These are phyloP conservation scores for Phaeosphaeria sp. DNA, from an alignment of 2,329 filamentous ascomycete species.

Conservation along the genomic window DNA sequence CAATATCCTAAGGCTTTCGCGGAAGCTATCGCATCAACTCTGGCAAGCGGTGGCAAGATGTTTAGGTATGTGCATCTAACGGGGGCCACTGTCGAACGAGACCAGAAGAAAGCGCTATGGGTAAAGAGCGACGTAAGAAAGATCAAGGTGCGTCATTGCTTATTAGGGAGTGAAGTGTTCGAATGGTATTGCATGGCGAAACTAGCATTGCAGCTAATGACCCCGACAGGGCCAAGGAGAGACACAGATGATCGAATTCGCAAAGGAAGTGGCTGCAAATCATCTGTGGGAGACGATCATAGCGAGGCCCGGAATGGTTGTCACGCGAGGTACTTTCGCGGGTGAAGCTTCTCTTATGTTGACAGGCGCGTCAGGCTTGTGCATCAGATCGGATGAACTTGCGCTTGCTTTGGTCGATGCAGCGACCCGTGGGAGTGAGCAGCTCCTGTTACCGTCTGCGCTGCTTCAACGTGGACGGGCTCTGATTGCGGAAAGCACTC, in stretches of 20 bases:
- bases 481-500: not conserved
- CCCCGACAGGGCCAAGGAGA: slow-evolving; percentile 16
- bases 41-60: slow-evolving; percentile 10
- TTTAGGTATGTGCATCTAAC: slow-evolving; percentile 24
- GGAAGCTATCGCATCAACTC: slow-evolving; percentile 11
- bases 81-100: slow-evolving; percentile 15
- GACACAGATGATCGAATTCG: slow-evolving; percentile 21
- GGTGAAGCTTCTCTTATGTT: slow-evolving; percentile 17
- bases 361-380: slow-evolving; percentile 16
- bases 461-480: slow-evolving; percentile 14
- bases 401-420: slow-evolving; percentile 19
- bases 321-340: slow-evolving; percentile 11
- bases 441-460: slow-evolving; percentile 11
- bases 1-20: slow-evolving; percentile 23
- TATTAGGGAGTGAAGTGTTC: not conserved
- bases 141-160: slow-evolving; percentile 9
- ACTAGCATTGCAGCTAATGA: not conserved
- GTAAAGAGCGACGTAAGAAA: slow-evolving; percentile 18
- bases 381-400: slow-evolving; percentile 26
- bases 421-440: slow-evolving; percentile 16
- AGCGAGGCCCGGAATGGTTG: slow-evolving; percentile 18
- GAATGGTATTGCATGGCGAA: not conserved
- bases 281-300: slow-evolving; percentile 21
- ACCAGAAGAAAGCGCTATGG: slow-evolving; percentile 18
- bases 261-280: slow-evolving; percentile 4